phyloP scores from a whole-genome alignment of 2,329 filamentous ascomycete genomes.

The Lachnellula hyalina region DNA sequence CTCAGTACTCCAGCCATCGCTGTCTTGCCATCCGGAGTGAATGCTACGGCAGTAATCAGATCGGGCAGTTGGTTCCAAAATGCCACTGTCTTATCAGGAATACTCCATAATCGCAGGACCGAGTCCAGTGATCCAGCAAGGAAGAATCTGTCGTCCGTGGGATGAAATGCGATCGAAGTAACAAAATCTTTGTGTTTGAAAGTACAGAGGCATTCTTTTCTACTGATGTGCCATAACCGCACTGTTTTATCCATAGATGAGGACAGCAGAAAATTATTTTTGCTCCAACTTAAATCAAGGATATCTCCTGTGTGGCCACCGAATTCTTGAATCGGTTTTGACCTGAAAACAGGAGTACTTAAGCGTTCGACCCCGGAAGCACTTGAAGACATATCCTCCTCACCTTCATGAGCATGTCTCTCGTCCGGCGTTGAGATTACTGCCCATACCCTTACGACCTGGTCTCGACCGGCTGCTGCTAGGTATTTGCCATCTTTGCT shows the following conservation, averaged over 20 bases:
- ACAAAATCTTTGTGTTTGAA: conserved; percentile 96
- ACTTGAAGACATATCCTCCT: conserved; percentile 48
- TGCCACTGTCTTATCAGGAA: conserved; percentile 90
- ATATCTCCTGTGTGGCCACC: conserved; percentile 79
- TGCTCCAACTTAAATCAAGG: conserved; percentile 93
- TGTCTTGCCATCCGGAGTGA: conserved; percentile 85
- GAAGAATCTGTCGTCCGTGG: conserved; percentile 93
- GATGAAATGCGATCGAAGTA: conserved; percentile 91
- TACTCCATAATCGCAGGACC: conserved; percentile 88
- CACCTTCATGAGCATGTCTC: conserved; percentile 65
- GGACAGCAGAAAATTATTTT: conserved; percentile 94
- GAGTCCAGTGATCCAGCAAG: conserved; percentile 87
- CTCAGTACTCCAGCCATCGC: conserved; percentile 84
- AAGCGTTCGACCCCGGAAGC: conserved; percentile 56
- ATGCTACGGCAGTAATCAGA: conserved; percentile 89
- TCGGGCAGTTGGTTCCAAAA: conserved; percentile 73
- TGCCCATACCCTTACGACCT: conserved; percentile 79
- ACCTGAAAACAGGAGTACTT: conserved; percentile 84
- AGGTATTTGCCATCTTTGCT: conserved; percentile 88
- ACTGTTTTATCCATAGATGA: conserved; percentile 99
- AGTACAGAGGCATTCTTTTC: conserved; percentile 80
- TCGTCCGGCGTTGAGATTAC: conserved; percentile 81
- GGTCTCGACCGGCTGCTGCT: conserved; percentile 87
- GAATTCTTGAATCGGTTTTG: conserved; percentile 74
- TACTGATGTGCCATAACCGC: conserved; percentile 83